Evolutionary conservation across 768 basidiomycete genomes (phyloP), one percentile per base, ranked within the genome.

Genomic region (Auriscalpium vulgare): DNA sequence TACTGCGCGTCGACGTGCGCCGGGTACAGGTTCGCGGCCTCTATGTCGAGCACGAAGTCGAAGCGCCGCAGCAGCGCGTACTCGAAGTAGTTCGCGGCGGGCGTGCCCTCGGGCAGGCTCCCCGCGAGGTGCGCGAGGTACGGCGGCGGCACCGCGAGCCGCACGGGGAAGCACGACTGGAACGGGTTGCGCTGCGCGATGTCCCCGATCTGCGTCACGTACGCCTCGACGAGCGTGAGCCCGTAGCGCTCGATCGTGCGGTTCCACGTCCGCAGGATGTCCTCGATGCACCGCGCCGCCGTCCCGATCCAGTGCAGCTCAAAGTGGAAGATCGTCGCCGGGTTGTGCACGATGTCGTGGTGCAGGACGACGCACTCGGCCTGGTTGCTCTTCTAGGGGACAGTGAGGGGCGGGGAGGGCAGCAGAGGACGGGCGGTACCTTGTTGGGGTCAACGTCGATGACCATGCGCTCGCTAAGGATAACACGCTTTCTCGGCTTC

Each of bases 261-360:
- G 54, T 81, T 82, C 88, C 93, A 94, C 51, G 81, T 78, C 40
- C 87, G 82, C 21, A 97, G 76, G 51, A 87, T 80, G 61, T 95
- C 93, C 60, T 97, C 95, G 51, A 98, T 88, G 59, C 85, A 87
- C 19, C 90, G 82, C 21, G 94, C 92, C 1, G 93, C 94, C 2
- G 94, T 88, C 2, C 92, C 94, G 43, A 98, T 87, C 95, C 97
- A 99, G 59, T 95, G 91, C 34, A 99, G 76, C 69, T 99, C 95
- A 63, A 98, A 94, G 69, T 98, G 95, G 72, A 97, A 97, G 56
- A 89, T 91, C 34, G 88, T 95, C n/a, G 78, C 81, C 0, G 92
- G 89, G 65, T 97, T 97, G 69, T 97, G 95, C 52, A 95, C 88
- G 55, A 97, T 82, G 70, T 98, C 97, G 69, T 95, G 85, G 67